Conservation (phyloP, 768 basidiomycete species). For the Panus rudis region DNA sequence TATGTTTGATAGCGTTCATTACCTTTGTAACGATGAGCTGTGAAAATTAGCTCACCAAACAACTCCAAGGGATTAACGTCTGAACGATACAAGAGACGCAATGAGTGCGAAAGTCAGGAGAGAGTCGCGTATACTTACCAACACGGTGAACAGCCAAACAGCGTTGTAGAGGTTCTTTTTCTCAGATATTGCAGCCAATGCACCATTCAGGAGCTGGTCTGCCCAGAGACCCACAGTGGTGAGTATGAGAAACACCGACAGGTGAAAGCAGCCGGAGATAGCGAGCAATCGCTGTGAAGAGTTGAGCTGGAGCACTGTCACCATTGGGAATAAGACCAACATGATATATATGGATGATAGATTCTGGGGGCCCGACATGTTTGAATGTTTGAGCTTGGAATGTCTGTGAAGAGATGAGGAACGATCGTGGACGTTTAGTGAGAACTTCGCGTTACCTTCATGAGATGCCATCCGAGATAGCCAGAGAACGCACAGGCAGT, state of each 20-base stretch:
- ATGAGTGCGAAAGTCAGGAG: background rate
- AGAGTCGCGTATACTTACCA: slow-evolving; percentile 27
- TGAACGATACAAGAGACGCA: slow-evolving; percentile 13
- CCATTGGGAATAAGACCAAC: slow-evolving; percentile 19
- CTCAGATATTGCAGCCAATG: slow-evolving; percentile 34
- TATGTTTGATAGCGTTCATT: slow-evolving; percentile 11
- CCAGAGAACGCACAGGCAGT: slow-evolving; percentile 35
- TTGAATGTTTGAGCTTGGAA: slow-evolving; percentile 44
- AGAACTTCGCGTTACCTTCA: slow-evolving; percentile 28
- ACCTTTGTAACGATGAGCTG: background rate
- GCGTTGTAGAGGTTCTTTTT: slow-evolving; percentile 38
- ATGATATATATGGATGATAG: slow-evolving; percentile 44
- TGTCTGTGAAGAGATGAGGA: slow-evolving; percentile 22
- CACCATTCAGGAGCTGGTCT: slow-evolving; percentile 43
- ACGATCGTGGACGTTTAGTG: background rate
- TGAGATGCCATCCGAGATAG: slow-evolving; percentile 39
- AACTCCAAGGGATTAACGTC: slow-evolving; percentile 47
- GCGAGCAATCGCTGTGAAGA: slow-evolving; percentile 44
- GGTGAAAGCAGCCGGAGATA: slow-evolving; percentile 45
- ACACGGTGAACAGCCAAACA: slow-evolving; percentile 35
- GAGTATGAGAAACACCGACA: slow-evolving; percentile 45
- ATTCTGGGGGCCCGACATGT: slow-evolving; percentile 44
- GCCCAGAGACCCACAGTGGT: slow-evolving; percentile 50
- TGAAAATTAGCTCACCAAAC: slow-evolving; percentile 30
- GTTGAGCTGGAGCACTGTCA: background rate